Evolutionary conservation across 169 alveolate genomes (phyloP), one percentile per base, ranked within the genome.

Genomic region (Cryptosporidium ryanae): DNA sequence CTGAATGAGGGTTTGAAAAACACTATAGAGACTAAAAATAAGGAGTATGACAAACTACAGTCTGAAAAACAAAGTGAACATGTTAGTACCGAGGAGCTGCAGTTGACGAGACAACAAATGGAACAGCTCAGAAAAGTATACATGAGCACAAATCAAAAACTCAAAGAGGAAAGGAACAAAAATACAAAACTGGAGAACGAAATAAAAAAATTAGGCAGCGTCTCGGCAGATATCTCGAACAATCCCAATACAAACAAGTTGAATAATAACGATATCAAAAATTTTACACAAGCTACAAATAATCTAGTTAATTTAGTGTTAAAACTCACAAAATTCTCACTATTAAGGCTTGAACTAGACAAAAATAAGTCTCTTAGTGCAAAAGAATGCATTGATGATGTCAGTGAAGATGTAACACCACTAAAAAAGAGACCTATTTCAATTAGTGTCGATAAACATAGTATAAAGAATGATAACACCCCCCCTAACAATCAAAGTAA

Each of bases 111-210:
- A 27, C 87, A 76, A 13, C 87, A 76, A 59, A 76, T 76, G 87
- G 87, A 76, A 27, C 87, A 76, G 44, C 63, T 76, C 17, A 54
- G 87, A 49, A 76, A 76, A 65, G 87, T 76, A 13, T 76, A 76
- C 32, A 76, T 76, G 87, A 76, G 87, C 25, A 76, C 87, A 1
- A 76, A 76, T 2, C 87, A 76, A 49, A 76, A 76, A 29, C 71
- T 76, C 6, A 76, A 76, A 29, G 87, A 76, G 38, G 87, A 76
- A 21, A 55, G 87, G 25, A 61, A 59, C 38, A 76, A 59, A 50
- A 55, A 63, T 44, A 76, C 70, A 6, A 64, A 65, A 8, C 52
- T 76, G 23, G 87, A 76, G 64, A 76, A 76, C 12, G 87, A 76
- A 12, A 23, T 76, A 32, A 76, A 76, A 31, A 76, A 38, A 52